Conservation (phyloP, 805 yeast genomes). For the Yarrowia deformans region DNA sequence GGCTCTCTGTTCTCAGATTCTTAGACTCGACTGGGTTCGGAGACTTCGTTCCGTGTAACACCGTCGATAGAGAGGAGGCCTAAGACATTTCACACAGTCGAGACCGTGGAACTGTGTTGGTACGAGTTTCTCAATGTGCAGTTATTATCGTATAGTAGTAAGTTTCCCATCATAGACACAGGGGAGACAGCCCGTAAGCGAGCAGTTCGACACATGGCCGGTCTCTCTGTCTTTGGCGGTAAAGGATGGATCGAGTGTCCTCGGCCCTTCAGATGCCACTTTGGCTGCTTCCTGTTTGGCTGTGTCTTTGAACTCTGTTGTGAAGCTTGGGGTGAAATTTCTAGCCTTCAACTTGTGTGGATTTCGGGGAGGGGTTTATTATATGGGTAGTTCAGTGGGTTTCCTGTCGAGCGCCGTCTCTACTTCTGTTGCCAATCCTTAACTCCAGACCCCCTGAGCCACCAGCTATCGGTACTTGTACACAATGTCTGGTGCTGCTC, state of each 20-base stretch:
- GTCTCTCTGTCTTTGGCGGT: too few species aligned
- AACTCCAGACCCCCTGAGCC: too few species aligned
- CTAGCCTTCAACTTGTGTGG: too few species aligned
- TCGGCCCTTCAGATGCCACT: background rate
- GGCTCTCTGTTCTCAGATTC: background rate
- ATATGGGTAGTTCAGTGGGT: too few species aligned
- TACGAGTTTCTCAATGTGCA: conserved; percentile 1
- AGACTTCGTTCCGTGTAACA: background rate
- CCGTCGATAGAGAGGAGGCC: background rate
- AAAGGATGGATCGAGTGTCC: too few species aligned
- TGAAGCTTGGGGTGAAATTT: conserved; percentile 4
- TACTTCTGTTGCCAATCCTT: too few species aligned
- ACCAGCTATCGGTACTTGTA: background rate
- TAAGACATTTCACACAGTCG: background rate
- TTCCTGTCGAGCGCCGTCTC: too few species aligned
- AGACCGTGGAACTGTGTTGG: background rate
- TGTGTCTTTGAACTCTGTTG: conserved; percentile 9
- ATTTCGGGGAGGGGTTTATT: background rate
- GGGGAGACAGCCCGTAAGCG: conserved; percentile 8
- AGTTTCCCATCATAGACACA: background rate
- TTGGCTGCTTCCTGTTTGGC: conserved; percentile 21
- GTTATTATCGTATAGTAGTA: too few species aligned
- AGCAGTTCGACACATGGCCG: background rate
- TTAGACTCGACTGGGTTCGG: background rate
- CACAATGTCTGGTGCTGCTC: too few species aligned